phyloP scores from a whole-genome alignment of 75 land plant genomes.

The Cunninghamia lanceolata region DNA sequence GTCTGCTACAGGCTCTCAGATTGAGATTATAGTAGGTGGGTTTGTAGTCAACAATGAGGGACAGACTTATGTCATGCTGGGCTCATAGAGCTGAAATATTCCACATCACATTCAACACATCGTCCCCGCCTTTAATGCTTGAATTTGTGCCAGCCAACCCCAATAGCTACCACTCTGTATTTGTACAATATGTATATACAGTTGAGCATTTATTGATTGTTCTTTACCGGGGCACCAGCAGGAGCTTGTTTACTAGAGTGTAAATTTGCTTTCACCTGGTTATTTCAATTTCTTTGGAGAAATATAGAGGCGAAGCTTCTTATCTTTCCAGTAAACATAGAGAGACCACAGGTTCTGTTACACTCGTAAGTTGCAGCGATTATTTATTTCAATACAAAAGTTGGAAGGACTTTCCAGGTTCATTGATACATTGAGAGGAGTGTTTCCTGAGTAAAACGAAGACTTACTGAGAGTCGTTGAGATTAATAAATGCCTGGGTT shows the following conservation, averaged over 20 bases:
- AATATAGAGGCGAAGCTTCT: background rate
- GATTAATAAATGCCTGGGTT: constrained; percentile 2
- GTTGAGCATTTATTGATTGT: background rate
- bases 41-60: background rate
- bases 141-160: background rate
- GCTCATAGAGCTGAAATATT: background rate
- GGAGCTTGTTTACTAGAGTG: background rate
- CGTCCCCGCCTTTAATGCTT: background rate
- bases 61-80: background rate
- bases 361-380: background rate
- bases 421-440: background rate
- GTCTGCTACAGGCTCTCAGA: background rate
- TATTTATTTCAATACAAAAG: background rate
- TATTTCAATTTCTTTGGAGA: background rate
- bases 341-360: background rate
- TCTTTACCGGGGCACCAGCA: background rate
- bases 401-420: background rate
- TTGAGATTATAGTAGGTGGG: constrained; percentile 4
- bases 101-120: background rate
- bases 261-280: background rate
- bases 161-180: background rate
- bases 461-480: background rate
- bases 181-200: background rate
- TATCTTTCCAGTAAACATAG: background rate
- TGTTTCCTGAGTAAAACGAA: background rate